A percentile compares a stretch with the other conserved stretches of the same genome.
These are phyloP conservation scores for Phialophora macrospora DNA, from an alignment of 2,329 filamentous ascomycete species.

Conservation along the genomic window DNA sequence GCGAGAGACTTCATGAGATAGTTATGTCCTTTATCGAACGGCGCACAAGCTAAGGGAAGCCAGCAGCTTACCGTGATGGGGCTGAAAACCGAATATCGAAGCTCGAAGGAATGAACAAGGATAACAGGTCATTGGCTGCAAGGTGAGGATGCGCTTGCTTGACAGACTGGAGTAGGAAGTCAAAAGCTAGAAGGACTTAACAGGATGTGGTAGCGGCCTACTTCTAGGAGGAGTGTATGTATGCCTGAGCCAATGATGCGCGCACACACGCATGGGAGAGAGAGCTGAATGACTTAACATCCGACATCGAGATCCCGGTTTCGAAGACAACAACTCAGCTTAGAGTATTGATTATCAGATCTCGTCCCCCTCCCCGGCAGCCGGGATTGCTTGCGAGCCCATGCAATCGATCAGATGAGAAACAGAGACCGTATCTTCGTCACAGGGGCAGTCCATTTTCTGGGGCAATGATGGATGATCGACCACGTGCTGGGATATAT, in stretches of 20 bases:
- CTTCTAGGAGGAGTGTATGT: not conserved
- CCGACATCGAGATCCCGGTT: not conserved
- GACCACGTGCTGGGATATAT: too few species aligned
- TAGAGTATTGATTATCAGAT: not conserved
- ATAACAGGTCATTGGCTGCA: not conserved
- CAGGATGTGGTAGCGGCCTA: not conserved
- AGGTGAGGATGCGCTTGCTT: not conserved
- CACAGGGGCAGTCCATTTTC: too few species aligned
- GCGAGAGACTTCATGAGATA: not conserved
- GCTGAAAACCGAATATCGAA: not conserved
- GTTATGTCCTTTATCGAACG: not conserved
- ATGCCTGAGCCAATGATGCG: not conserved
- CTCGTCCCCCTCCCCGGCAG: not conserved
- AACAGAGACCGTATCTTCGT: not conserved
- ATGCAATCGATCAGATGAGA: not conserved
- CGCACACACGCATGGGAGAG: not conserved
- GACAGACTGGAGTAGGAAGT: not conserved
- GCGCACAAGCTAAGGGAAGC: not conserved
- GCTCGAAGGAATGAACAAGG: not conserved
- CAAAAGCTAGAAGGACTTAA: not conserved
- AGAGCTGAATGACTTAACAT: not conserved
- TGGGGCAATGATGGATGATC: too few species aligned
- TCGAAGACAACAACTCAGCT: not conserved
- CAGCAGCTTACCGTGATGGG: not conserved
- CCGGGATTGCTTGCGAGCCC: too few species aligned